phyloP scores from a whole-genome alignment of 2,329 filamentous ascomycete genomes.

The Colletotrichum karsti region DNA sequence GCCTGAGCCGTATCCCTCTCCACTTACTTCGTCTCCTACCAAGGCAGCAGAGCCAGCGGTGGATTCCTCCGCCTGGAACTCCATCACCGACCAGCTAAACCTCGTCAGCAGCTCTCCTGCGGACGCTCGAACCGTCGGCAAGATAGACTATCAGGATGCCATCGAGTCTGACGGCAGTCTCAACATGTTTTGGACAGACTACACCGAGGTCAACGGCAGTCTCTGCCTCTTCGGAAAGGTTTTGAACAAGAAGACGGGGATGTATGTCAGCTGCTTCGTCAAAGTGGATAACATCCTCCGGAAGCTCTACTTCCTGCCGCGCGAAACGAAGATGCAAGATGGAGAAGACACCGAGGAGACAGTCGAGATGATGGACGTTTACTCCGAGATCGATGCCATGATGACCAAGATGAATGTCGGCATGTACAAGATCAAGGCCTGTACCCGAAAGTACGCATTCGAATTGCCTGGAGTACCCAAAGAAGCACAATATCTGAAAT shows the following conservation, averaged over 20 bases:
- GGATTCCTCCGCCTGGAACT: constrained; percentile 88
- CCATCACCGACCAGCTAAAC: constrained; percentile 86
- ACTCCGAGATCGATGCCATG: constrained; percentile 84
- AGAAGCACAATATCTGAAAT: constrained; percentile 90
- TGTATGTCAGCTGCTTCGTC: constrained; percentile 90
- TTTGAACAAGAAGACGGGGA: constrained; percentile 82
- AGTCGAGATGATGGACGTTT: constrained; percentile 88
- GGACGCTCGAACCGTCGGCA: constrained; percentile 74
- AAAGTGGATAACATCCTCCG: constrained; percentile 95
- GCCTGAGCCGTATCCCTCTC: constrained; percentile 71
- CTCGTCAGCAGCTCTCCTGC: constrained; percentile 78
- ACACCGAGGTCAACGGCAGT: constrained; percentile 89
- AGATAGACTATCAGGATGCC: constrained; percentile 84
- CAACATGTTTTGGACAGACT: constrained; percentile 97
- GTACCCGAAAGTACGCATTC: constrained; percentile 92
- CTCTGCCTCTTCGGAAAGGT: constrained; percentile 97
- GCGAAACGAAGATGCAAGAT: constrained; percentile 64
- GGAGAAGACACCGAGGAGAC: constrained; percentile 79
- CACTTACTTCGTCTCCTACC: constrained; percentile 79
- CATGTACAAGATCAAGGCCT: constrained; percentile 94
- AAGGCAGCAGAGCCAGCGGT: constrained; percentile 67
- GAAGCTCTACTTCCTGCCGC: constrained; percentile 92
- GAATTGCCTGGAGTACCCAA: constrained; percentile 88
- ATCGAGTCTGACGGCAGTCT: constrained; percentile 93
- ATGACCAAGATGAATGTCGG: constrained; percentile 88